Percentiles rank a stretch among this genome's conserved stretches.
phyloP scores from a whole-genome alignment of 2,329 filamentous ascomycete genomes.

The Setomelanomma holmii region DNA sequence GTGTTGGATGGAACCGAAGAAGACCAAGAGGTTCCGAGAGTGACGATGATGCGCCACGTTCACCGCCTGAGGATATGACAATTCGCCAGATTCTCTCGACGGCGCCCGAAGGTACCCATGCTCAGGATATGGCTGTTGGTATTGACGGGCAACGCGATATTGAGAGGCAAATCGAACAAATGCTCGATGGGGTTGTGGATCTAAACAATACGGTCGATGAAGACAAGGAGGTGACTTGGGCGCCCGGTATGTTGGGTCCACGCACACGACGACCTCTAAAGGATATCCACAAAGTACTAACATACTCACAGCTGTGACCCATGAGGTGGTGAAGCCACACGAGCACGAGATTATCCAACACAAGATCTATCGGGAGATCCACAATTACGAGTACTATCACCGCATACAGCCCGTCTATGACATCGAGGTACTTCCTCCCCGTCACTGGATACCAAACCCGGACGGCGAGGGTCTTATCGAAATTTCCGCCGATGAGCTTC shows the following conservation, averaged over 20 bases:
- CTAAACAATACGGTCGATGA: constrained; percentile 49
- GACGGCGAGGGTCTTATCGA: constrained; percentile 50
- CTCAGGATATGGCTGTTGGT: neutral
- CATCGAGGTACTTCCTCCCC: constrained; percentile 60
- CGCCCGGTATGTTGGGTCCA: constrained; percentile 49
- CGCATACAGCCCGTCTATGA: constrained; percentile 62
- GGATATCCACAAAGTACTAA: constrained; percentile 19
- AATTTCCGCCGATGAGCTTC: constrained; percentile 54
- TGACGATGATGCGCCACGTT: neutral
- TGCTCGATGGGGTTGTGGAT: constrained; percentile 44
- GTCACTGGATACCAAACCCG: constrained; percentile 57
- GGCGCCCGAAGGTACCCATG: neutral
- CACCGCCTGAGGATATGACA: neutral
- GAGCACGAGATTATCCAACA: constrained; percentile 58
- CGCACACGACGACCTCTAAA: no score
- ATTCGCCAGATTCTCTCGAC: neutral
- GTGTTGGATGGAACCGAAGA: neutral
- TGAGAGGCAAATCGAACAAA: constrained; percentile 4
- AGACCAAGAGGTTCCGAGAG: neutral
- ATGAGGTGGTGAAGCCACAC: constrained; percentile 56
- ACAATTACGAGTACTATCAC: constrained; percentile 61
- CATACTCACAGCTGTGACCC: constrained; percentile 54
- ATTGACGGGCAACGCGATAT: constrained; percentile 13
- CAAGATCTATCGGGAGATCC: constrained; percentile 60
- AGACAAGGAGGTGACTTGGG: constrained; percentile 45